Base-by-base conservation (phyloP, 331 rosid species). In the Arachis monticola region DNA sequence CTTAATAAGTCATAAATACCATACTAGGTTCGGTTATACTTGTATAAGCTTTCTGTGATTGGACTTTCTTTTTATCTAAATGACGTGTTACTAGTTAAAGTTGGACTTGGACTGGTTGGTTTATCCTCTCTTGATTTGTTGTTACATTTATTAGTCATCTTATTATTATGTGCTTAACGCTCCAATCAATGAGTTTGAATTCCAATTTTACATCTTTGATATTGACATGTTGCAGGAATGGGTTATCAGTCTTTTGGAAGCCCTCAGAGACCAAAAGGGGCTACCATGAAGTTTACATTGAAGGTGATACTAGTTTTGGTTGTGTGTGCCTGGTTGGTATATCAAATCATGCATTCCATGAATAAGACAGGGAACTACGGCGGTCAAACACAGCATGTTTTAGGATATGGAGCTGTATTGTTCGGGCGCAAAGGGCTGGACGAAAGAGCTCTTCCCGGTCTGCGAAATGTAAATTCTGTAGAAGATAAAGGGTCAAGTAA, bases 241-340 rank as follows among this genome's bases (percentile, higher is more conserved):
- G 86, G 80, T 57, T 8, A 71, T 65, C 83, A 75, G 64, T 76
- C 62, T 48, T 62, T 67, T 44, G 76, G 86, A 67, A 76, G 84
- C 63, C 58, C 35, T 57, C 86, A 78, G 75, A 80, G 70, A 64
- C 67, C 86, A 62, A 78, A 71, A 69, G 81, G 81, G 67, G 48
- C 59, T 10, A 74, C 50, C 69, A 66, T 72, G 64, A 83, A 74
- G 67, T 87, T 61, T 58, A 74, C 70, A 41, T 69, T 89, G 59
- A 83, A 72, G 77, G 55, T 74, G 52, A 77, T 70, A 38, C 46
- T 85, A 61, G n/a, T 85, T 71, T 67, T 87, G 87, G 83, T 67
- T 51, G 59, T 76, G 45, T 82, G 84, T 77, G 53, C 72, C 30
- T 87, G 89, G 91, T 64, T 85, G 83, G 55, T 81, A 2, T 87